Conservation (phyloP, 495 filamentous ascomycete species). For the Rusavskia elegans region DNA sequence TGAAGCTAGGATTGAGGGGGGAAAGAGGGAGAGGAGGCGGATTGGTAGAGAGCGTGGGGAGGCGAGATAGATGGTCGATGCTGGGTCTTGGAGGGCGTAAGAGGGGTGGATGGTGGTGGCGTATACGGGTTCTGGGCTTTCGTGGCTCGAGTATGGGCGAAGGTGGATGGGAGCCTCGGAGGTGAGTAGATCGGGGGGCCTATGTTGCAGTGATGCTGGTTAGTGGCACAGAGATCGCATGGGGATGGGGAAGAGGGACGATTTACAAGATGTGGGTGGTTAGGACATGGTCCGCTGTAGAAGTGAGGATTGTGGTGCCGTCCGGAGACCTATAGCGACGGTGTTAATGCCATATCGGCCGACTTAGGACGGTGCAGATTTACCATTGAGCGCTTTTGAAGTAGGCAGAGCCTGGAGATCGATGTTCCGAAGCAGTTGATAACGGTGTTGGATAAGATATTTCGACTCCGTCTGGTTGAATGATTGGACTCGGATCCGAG, state of each 20-base stretch:
- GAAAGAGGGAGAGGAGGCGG: conserved; percentile 46
- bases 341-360: not conserved
- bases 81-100: conserved; percentile 47
- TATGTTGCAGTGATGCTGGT: conserved; percentile 5
- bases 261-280: conserved; percentile 52
- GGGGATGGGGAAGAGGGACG: not conserved
- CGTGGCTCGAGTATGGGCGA: conserved; percentile 41
- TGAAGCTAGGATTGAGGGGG: conserved; percentile 30
- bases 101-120: conserved; percentile 56
- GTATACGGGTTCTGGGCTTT: conserved; percentile 52
- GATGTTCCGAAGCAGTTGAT: too few relatives aligned
- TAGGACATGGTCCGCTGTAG: conserved; percentile 49
- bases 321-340: conserved; percentile 49
- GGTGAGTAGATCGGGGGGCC: conserved; percentile 53
- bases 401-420: conserved; percentile 11
- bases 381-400: conserved; percentile 50
- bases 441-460: not conserved
- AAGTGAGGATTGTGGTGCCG: conserved; percentile 67
- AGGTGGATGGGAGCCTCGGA: conserved; percentile 32
- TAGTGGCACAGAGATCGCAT: not conserved
- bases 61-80: conserved; percentile 52
- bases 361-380: not conserved
- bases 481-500: not conserved
- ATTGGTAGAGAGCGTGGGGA: conserved; percentile 59
- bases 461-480: not conserved